A percentile compares a stretch with the other conserved stretches of the same genome.
These are phyloP conservation scores for Nakataea oryzae DNA, from an alignment of 2,329 filamentous ascomycete species.

Conservation along the genomic window DNA sequence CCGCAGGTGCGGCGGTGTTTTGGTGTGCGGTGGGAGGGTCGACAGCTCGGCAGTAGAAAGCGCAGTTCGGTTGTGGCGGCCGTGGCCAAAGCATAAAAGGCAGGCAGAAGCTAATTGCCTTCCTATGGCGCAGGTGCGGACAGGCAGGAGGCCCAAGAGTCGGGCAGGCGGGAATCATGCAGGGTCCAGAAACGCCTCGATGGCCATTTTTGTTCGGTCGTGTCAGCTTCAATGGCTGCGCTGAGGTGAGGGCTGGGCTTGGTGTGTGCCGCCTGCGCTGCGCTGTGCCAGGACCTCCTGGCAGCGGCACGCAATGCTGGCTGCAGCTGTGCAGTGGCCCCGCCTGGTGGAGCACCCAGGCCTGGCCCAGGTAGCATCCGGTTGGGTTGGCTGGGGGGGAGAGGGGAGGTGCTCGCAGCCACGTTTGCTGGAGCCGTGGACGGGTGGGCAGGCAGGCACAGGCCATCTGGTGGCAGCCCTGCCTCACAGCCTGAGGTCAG, in stretches of 20 bases:
- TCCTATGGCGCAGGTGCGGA: background rate
- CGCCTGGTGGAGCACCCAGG: background rate
- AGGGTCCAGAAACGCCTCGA: background rate
- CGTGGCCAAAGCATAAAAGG: background rate
- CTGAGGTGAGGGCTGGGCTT: background rate
- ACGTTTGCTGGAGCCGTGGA: background rate
- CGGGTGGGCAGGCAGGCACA: background rate
- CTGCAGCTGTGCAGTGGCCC: background rate
- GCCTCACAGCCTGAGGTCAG: no score
- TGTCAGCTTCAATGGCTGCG: background rate
- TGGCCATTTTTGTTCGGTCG: background rate
- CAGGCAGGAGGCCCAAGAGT: background rate
- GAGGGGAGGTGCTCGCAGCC: background rate
- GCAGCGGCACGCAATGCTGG: background rate
- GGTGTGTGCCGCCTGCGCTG: no score
- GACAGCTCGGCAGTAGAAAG: no score
- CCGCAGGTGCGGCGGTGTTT: background rate
- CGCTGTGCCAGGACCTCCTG: no score
- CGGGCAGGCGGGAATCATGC: background rate
- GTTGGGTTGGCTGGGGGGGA: background rate
- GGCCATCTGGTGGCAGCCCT: no score
- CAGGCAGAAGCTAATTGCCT: no score
- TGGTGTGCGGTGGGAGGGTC: background rate
- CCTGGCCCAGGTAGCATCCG: background rate
- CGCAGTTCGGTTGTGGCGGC: background rate